phyloP scores from a whole-genome alignment of 805 yeast species.

The Metschnikowia borealis region DNA sequence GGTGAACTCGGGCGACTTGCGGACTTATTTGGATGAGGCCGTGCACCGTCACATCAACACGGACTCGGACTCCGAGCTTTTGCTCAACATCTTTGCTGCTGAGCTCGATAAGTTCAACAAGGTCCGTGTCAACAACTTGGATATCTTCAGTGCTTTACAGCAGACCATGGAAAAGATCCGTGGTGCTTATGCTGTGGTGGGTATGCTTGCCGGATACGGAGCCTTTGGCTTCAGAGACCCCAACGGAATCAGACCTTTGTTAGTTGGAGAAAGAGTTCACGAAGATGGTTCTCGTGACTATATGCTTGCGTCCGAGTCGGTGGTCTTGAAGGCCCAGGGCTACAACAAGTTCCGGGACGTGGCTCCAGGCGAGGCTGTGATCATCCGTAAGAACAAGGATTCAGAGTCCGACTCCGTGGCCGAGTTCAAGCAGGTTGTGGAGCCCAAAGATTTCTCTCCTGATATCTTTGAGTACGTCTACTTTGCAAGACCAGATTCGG shows the following conservation, averaged over 20 bases:
- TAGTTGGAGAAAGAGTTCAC: constrained; percentile 76
- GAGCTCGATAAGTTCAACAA: constrained; percentile 89
- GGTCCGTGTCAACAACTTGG: constrained; percentile 86
- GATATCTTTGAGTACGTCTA: constrained; percentile 97
- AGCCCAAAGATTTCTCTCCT: constrained; percentile 77
- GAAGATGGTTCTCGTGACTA: constrained; percentile 72
- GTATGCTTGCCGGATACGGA: constrained; percentile 95
- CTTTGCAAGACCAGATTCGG: constrained; percentile 96
- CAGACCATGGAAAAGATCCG: constrained; percentile 79
- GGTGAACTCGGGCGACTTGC: constrained; percentile 77
- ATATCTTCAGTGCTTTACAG: constrained; percentile 77
- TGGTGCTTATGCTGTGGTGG: constrained; percentile 97
- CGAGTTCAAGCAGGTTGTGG: constrained; percentile 82
- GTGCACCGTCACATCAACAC: constrained; percentile 98
- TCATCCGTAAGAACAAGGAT: constrained; percentile 68
- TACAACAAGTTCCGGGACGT: constrained; percentile 77
- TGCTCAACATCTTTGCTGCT: constrained; percentile 86
- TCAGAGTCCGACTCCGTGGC: constrained; percentile 46
- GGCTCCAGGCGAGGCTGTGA: constrained; percentile 94
- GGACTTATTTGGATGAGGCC: constrained; percentile 79
- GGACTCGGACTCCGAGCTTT: constrained; percentile 90
- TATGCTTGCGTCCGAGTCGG: constrained; percentile 94
- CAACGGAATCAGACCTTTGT: constrained; percentile 89
- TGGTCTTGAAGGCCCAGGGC: constrained; percentile 89
- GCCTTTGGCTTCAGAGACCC: constrained; percentile 96